These are phyloP conservation scores for Carex arenaria DNA, from an alignment of 202 grass and related monocot species.

Conservation along the genomic window DNA sequence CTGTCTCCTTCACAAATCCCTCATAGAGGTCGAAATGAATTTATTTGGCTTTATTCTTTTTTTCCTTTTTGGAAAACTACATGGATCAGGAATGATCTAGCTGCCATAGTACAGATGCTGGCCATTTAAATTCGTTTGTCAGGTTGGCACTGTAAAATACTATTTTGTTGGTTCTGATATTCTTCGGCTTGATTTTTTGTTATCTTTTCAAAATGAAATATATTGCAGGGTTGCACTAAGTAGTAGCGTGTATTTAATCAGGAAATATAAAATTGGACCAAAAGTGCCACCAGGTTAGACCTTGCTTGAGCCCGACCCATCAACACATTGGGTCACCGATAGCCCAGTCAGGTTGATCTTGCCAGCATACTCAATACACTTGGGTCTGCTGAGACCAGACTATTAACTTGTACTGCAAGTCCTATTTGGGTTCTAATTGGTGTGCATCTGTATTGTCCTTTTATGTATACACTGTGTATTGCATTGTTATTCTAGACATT, in stretches of 20 bases:
- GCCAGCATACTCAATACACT: neutral
- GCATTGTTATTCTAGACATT: neutral
- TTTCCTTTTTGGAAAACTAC: neutral
- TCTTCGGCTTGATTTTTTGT: neutral
- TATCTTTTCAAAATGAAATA: neutral
- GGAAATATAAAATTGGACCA: neutral
- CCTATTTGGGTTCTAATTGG: neutral
- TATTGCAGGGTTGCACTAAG: neutral
- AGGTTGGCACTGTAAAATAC: neutral
- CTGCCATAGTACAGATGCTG: neutral
- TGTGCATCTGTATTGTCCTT: neutral
- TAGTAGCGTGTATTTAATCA: neutral
- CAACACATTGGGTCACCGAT: neutral
- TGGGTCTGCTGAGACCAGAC: neutral
- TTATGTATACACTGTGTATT: neutral
- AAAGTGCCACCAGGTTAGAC: neutral
- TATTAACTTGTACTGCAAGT: neutral
- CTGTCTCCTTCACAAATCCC: neutral
- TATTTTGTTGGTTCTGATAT: neutral
- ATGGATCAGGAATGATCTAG: neutral
- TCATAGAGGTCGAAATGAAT: neutral
- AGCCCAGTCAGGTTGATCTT: neutral
- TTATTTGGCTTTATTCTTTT: neutral
- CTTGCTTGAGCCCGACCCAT: neutral
- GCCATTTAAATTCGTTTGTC: neutral